Conservation (phyloP, 441 rosid genomes). For the Cnidoscolus chayamansa region DNA sequence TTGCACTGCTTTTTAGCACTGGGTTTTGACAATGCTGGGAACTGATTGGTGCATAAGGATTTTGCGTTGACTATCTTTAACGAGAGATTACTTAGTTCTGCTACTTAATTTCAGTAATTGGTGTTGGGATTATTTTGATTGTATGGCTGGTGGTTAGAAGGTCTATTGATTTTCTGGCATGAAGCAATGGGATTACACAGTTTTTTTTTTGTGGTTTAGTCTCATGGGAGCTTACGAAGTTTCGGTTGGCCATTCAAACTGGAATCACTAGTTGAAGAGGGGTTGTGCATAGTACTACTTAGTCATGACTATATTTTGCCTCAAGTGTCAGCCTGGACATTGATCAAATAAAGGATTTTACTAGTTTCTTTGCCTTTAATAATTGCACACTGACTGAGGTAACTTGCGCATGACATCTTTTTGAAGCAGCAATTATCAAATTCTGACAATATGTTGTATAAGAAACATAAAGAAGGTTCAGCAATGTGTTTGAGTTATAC, state of each 20-base stretch:
- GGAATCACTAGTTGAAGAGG: background rate
- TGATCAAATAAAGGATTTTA: too few relatives aligned
- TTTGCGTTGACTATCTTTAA: background rate
- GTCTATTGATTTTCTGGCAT: background rate
- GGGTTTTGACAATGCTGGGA: constrained; percentile 19
- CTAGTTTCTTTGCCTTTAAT: background rate
- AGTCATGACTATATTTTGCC: background rate
- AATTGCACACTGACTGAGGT: background rate
- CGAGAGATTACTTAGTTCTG: background rate
- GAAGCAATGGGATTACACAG: background rate
- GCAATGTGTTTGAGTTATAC: background rate
- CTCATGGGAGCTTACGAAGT: background rate
- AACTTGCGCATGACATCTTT: background rate
- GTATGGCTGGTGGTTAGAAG: background rate
- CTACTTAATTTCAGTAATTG: too few relatives aligned
- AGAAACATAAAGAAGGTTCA: background rate
- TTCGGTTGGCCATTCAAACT: background rate
- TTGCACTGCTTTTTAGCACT: background rate
- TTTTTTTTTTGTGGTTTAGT: background rate
- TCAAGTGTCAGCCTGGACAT: background rate
- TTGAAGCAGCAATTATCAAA: background rate
- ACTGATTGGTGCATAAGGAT: constrained; percentile 13
- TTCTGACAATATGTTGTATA: background rate
- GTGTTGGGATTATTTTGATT: background rate
- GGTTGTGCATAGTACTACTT: background rate